A percentile compares a stretch with the other conserved stretches of the same genome.
phyloP scores from a whole-genome alignment of 208 protist genomes.

The Wallacemonas sp. region DNA sequence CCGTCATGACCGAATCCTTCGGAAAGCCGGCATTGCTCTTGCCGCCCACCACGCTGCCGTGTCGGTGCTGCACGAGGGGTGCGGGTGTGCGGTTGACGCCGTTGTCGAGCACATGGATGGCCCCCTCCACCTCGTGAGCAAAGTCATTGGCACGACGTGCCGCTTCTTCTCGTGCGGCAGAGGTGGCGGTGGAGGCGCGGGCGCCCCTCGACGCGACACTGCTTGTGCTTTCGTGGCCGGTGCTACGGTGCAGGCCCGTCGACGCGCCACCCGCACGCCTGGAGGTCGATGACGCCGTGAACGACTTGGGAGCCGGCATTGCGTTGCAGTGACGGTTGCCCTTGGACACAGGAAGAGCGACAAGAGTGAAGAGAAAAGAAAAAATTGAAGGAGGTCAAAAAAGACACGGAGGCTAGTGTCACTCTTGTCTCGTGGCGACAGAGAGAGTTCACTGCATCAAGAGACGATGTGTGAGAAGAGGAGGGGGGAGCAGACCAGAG shows the following conservation, averaged over 20 bases:
- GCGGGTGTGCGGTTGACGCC: constrained; percentile 84
- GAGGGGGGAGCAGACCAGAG: too few species aligned
- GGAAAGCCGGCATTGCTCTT: background rate
- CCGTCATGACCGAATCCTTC: constrained; percentile 16
- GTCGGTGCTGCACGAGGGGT: constrained; percentile 50
- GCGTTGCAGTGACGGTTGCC: background rate
- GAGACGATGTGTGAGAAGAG: too few species aligned
- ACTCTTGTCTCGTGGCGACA: too few species aligned
- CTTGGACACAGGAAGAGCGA: background rate
- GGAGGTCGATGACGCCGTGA: background rate
- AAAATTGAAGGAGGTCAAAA: background rate
- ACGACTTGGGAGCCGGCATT: background rate
- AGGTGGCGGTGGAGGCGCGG: background rate
- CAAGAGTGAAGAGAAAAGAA: background rate
- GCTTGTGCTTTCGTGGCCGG: background rate
- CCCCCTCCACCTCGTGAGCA: constrained; percentile 40
- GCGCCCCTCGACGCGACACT: background rate
- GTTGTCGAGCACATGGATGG: constrained; percentile 82
- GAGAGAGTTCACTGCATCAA: too few species aligned
- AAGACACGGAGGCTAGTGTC: background rate
- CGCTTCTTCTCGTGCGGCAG: constrained; percentile 36
- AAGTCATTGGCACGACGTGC: constrained; percentile 40
- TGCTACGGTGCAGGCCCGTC: background rate
- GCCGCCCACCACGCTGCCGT: constrained; percentile 20
- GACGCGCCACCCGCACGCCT: background rate